Conservation (phyloP, 2,329 filamentous ascomycete species). For the Ascochyta viciae-villosae region DNA sequence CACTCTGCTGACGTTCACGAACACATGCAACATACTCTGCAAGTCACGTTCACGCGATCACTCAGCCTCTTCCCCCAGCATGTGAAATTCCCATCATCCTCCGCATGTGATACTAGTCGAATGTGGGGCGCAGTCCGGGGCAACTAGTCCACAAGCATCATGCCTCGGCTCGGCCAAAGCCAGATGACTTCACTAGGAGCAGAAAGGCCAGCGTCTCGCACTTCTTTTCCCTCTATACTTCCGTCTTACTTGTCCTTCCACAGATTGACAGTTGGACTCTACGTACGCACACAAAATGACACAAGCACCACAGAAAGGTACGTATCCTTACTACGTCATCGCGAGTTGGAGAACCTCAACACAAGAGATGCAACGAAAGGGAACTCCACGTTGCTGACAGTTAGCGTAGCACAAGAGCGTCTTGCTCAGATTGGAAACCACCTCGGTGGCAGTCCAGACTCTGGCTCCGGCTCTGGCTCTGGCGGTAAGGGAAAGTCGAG, state of each 20-base stretch:
- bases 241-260: neutral
- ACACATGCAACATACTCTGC: conserved; percentile 7
- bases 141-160: conserved; percentile 9
- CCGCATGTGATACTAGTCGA: conserved; percentile 24
- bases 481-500: conserved; percentile 50
- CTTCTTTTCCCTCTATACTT: neutral
- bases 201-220: conserved; percentile 14
- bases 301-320: conserved; percentile 21
- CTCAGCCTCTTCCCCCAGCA: conserved; percentile 12
- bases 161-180: conserved; percentile 16
- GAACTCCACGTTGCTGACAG: conserved; percentile 1
- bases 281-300: conserved; percentile 10
- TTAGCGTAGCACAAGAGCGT: conserved; percentile 61
- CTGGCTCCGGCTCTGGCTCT: conserved; percentile 11
- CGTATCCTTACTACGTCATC: conserved; percentile 1
- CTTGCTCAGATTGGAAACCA: conserved; percentile 66
- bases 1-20: neutral
- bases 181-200: conserved; percentile 18
- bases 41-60: conserved; percentile 1
- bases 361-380: conserved; percentile 2
- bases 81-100: conserved; percentile 27
- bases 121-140: conserved; percentile 12
- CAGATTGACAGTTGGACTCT: neutral
- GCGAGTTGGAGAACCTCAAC: neutral
- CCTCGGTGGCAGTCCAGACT: conserved; percentile 48